Conservation (phyloP, 2,329 filamentous ascomycete genomes). For the Fusarium xyrophilum region DNA sequence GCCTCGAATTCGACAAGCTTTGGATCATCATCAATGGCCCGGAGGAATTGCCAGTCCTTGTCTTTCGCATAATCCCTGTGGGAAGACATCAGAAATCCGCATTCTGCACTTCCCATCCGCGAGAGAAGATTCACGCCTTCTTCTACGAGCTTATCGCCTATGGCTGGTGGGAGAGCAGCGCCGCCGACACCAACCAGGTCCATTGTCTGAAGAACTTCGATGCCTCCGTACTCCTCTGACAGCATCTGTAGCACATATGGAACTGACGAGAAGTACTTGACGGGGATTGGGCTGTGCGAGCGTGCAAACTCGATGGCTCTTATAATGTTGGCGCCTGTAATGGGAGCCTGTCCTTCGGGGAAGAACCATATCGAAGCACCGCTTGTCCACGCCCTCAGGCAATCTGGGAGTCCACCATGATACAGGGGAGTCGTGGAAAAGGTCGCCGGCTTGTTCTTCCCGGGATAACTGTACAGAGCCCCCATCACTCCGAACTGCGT, state of each 20-base stretch:
- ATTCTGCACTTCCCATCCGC: slow-evolving; percentile 70
- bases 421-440: slow-evolving; percentile 72
- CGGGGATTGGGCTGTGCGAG: slow-evolving; percentile 29
- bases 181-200: slow-evolving; percentile 69
- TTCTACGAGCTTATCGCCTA: slow-evolving; percentile 61
- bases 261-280: slow-evolving; percentile 68
- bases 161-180: slow-evolving; percentile 59
- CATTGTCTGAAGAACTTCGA: slow-evolving; percentile 57
- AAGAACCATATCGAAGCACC: slow-evolving; percentile 68
- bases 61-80: slow-evolving; percentile 62
- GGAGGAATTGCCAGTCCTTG: slow-evolving; percentile 67
- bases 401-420: slow-evolving; percentile 69
- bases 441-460: slow-evolving; percentile 52
- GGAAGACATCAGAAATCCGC: slow-evolving; percentile 70
- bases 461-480: slow-evolving; percentile 57
- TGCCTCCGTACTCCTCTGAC: slow-evolving; percentile 50
- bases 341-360: slow-evolving; percentile 60
- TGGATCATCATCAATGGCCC: slow-evolving; percentile 46
- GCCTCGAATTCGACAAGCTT: slow-evolving; percentile 55
- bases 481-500: slow-evolving; percentile 61
- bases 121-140: slow-evolving; percentile 64
- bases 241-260: slow-evolving; percentile 65
- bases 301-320: slow-evolving; percentile 53
- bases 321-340: slow-evolving; percentile 62
- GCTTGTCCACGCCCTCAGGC: slow-evolving; percentile 67